Conservation (phyloP, 768 basidiomycete genomes). For the Termitomyces sp. region DNA sequence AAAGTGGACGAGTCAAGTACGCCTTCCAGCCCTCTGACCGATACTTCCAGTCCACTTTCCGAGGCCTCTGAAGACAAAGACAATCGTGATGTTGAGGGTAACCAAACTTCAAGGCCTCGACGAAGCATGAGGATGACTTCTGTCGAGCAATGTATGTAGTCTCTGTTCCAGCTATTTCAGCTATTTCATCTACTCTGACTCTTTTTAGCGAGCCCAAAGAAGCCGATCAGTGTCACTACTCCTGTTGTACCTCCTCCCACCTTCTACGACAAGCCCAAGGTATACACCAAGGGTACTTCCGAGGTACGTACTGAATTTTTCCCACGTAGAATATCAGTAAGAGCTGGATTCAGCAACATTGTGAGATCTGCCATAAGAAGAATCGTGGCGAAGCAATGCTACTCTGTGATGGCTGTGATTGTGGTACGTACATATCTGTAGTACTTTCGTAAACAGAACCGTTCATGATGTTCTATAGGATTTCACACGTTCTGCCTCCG, state of each 20-base stretch:
- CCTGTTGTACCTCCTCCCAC: slow-evolving; percentile 40
- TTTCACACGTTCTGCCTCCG: slow-evolving; percentile 98
- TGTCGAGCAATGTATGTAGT: slow-evolving; percentile 46
- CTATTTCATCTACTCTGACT: slow-evolving; percentile 1
- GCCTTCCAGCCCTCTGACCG: slow-evolving; percentile 74
- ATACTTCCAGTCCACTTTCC: slow-evolving; percentile 73
- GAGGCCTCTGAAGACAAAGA: slow-evolving; percentile 80
- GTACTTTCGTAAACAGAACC: neutral
- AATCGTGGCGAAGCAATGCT: slow-evolving; percentile 90
- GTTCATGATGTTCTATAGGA: slow-evolving; percentile 40
- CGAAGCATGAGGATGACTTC: slow-evolving; percentile 50
- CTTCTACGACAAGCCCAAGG: slow-evolving; percentile 44
- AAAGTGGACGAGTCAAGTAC: slow-evolving; percentile 49
- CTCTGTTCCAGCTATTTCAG: slow-evolving; percentile 9
- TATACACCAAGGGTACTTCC: slow-evolving; percentile 41
- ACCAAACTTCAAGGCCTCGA: slow-evolving; percentile 38
- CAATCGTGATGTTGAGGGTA: slow-evolving; percentile 48
- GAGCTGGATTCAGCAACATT: slow-evolving; percentile 57
- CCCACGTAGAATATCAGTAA: slow-evolving; percentile 23
- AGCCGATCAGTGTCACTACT: slow-evolving; percentile 20
- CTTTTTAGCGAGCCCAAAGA: slow-evolving; percentile 33
- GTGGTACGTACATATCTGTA: slow-evolving; percentile 29
- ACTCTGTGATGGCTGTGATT: slow-evolving; percentile 51
- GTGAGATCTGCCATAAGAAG: slow-evolving; percentile 91
- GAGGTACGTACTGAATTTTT: slow-evolving; percentile 44